Base-by-base conservation (phyloP, 2,329 filamentous ascomycete species). In the Fusarium sp. region DNA sequence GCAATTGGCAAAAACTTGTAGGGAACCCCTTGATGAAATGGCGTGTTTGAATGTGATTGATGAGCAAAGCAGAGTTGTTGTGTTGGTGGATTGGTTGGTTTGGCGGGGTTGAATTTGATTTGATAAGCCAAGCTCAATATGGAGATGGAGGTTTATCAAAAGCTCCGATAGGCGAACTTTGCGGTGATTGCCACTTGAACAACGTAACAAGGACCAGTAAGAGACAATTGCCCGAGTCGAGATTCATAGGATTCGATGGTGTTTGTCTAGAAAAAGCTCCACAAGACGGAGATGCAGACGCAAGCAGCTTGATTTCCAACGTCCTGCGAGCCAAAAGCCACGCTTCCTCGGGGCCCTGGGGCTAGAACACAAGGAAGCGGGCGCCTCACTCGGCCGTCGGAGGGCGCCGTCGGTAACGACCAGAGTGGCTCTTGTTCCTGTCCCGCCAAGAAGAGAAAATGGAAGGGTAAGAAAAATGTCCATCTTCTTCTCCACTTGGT, bases 341-440 rank as follows among this genome's bases (percentile, higher is more conserved):
- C 45, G 13, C 22, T 24, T 37, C 9, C 9, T 22, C 14, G 29
- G 39, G 31, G 14, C 45, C 69, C 45, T 45, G 64, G 52, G 68
- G 71, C 57, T 73, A 73, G 72, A 61, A 64, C 62, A 29, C 61
- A 54, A 33, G 58, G 52, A 45, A 63, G 59, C 39, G 39, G 64
- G 64, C 60, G 65, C 61, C 60, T 57, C 45, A 65, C 66, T 67
- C 65, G 68, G 68, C 61, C 63, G 54, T 72, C 72, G 75, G 77
- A 74, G 75, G 72, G 70, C 72, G 71, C 77, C 77, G 74, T 71
- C 63, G 64, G 64, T 69, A 65, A 65, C 58, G 67, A 65, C 56
- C 29, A 31, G 50, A 70, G 58, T 62, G 48, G 58, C 48, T 45
- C 35, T 62, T 22, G 41, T 58, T 22, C 33, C 54, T 41, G 43